Evolutionary conservation across 2,329 filamentous ascomycete genomes (phyloP).

Genomic region (Beauveria asiatica): DNA sequence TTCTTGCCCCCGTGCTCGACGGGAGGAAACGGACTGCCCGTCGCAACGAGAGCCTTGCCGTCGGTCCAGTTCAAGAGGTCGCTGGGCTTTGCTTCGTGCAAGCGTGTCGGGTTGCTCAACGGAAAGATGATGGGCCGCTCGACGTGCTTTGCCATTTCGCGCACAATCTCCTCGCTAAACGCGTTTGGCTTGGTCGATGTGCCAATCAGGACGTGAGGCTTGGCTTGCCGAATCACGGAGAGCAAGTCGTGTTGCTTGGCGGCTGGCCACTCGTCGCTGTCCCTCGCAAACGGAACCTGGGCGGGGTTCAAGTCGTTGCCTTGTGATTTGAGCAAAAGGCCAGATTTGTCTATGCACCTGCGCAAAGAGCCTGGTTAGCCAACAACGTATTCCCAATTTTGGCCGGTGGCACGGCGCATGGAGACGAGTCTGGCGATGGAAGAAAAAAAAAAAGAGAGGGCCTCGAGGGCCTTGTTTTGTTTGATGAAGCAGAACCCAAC

Average conservation of each 20-base stretch:
- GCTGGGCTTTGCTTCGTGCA: slow-evolving; percentile 72
- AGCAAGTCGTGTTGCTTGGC: slow-evolving; percentile 49
- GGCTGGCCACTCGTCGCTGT: slow-evolving; percentile 53
- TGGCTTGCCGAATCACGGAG: slow-evolving; percentile 59
- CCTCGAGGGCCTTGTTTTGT: neutral
- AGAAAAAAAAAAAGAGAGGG: neutral
- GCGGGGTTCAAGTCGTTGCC: slow-evolving; percentile 44
- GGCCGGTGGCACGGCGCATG: neutral
- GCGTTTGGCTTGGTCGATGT: slow-evolving; percentile 65
- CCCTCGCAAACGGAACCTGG: slow-evolving; percentile 59
- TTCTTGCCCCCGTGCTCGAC: slow-evolving; percentile 43
- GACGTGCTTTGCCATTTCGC: slow-evolving; percentile 55
- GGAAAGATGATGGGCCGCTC: slow-evolving; percentile 71
- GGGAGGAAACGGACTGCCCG: slow-evolving; percentile 72
- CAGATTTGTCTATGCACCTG: slow-evolving; percentile 67
- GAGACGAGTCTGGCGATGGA: neutral
- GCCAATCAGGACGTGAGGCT: slow-evolving; percentile 75
- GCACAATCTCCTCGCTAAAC: neutral
- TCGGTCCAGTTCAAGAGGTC: slow-evolving; percentile 73
- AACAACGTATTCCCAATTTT: too few species aligned
- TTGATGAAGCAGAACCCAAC: too few species aligned
- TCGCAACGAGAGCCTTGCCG: slow-evolving; percentile 70
- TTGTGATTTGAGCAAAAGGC: slow-evolving; percentile 59
- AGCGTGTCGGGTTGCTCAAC: slow-evolving; percentile 73
- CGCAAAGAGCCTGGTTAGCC: neutral